Evolutionary conservation across 2,329 filamentous ascomycete species (phyloP).

Genomic region (Scedosporium aurantiacum): DNA sequence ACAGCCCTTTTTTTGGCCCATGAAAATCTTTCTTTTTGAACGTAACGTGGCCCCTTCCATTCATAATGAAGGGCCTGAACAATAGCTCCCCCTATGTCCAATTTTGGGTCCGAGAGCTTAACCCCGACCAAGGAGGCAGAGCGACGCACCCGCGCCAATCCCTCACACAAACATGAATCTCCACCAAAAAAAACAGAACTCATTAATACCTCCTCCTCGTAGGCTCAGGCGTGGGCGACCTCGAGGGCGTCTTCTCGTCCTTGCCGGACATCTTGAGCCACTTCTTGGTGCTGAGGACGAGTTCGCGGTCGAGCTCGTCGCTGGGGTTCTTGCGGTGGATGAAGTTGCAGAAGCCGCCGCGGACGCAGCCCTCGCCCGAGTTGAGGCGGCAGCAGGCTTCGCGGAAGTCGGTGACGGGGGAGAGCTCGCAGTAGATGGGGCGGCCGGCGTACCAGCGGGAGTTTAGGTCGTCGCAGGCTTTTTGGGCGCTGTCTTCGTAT

Average conservation of each 20-base stretch:
- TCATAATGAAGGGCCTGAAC: too few species aligned
- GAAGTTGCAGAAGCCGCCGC: conserved; percentile 98
- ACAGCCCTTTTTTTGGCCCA: neutral
- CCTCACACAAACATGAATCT: too few species aligned
- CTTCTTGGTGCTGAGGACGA: conserved; percentile 87
- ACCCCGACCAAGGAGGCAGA: too few species aligned
- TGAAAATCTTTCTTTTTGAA: neutral
- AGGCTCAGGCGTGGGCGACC: conserved; percentile 81
- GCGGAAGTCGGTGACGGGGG: conserved; percentile 92
- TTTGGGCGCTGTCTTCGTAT: conserved; percentile 93
- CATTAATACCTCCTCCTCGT: conserved; percentile 57
- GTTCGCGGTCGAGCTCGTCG: conserved; percentile 76
- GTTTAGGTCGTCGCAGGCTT: conserved; percentile 89
- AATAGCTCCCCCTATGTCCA: too few species aligned
- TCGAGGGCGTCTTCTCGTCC: conserved; percentile 69
- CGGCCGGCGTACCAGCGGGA: conserved; percentile 92
- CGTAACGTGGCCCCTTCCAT: too few species aligned
- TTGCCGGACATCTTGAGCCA: conserved; percentile 79
- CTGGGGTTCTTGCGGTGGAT: conserved; percentile 95
- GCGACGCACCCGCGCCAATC: too few species aligned
- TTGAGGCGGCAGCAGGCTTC: conserved; percentile 96
- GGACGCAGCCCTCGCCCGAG: conserved; percentile 85
- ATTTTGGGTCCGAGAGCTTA: too few species aligned
- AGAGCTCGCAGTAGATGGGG: conserved; percentile 96
- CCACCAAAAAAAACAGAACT: too few species aligned